Base-by-base conservation (phyloP, 2,329 filamentous ascomycete genomes). In the Paecilomyces sp. region DNA sequence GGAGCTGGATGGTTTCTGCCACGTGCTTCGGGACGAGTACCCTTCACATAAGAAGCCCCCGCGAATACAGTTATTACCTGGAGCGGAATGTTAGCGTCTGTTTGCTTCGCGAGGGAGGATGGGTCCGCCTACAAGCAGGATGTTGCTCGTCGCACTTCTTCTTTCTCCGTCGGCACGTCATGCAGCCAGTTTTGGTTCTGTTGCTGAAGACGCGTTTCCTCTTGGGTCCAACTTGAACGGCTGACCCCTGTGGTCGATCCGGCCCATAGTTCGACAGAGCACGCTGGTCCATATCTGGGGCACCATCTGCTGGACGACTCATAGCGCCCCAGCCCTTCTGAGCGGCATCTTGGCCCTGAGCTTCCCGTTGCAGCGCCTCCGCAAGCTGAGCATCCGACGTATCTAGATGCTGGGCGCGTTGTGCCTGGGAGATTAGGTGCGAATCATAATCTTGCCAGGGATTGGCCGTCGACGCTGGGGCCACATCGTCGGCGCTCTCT, bases 81-180 rank as follows among this genome's bases (percentile, higher is more conserved):
- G 56, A 59, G 61, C 56, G 30, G 54, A 58, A 62, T 56, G 56
- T 61, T 60, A 63, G 59, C 56, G 62, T 59, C 55, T 50, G 51
- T 47, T 58, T 59, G 58, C 54, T 33, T 55, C 47, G 53, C 58
- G 58, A 33, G 22, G 30, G 28, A 34, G 60, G 53, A 61, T 54
- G 31, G 30, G 34, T 57, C 24, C 56, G 74, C 89, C 82, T 81
- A 95, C 94, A 97, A 74, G 91, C 87, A 28, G 94, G 94, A 74
- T 96, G 95, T 58, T 84, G 85, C 79, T 97, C 94, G 72, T 97
- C 93, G 71, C 94, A 97, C 77, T 97, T 97, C 85, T 97, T 97
- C 83, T 97, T 97, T 61, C 93, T 85, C 71, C 86, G 85, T 61
- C 93, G 84, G 73, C 93, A 97, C 5, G 93, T 97, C 76, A 96